Conservation (phyloP, 495 filamentous ascomycete genomes). For the Hypoxylon rickii region DNA sequence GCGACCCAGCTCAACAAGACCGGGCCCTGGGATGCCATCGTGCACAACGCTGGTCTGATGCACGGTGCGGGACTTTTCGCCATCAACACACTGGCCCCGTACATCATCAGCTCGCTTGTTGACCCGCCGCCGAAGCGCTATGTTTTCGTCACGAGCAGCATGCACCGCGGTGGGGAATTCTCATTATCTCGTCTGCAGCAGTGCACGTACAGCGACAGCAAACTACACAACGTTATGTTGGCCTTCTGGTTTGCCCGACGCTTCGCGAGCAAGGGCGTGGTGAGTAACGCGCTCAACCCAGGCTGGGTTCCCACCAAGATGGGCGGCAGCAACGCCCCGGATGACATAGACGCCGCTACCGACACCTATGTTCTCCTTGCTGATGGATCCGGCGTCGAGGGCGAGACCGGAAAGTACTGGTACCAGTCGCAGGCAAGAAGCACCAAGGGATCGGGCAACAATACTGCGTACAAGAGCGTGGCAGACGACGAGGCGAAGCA, state of each 20-base stretch:
- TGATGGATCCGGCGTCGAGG: constrained; percentile 39
- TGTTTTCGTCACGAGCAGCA: constrained; percentile 56
- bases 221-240: constrained; percentile 59
- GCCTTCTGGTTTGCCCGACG: constrained; percentile 57
- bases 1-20: constrained; percentile 54
- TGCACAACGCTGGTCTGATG: constrained; percentile 61
- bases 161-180: constrained; percentile 54
- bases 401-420: constrained; percentile 36
- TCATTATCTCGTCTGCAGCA: constrained; percentile 37
- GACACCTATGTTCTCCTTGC: constrained; percentile 52
- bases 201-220: constrained; percentile 54
- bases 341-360: constrained; percentile 52
- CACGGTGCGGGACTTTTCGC: constrained; percentile 55
- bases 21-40: constrained; percentile 58
- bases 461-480: constrained; percentile 11
- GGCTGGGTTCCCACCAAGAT: constrained; percentile 69
- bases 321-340: constrained; percentile 56
- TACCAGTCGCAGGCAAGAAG: constrained; percentile 9
- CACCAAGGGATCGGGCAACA: constrained; percentile 3
- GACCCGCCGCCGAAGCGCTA: constrained; percentile 52
- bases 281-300: constrained; percentile 59
- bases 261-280: constrained; percentile 50
- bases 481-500: constrained; percentile 33
- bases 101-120: constrained; percentile 59
- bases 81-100: constrained; percentile 63